Evolutionary conservation across 805 yeast species (phyloP), one percentile per base, ranked within the genome.

Genomic region (Zygosaccharomyces kombuchaensis): DNA sequence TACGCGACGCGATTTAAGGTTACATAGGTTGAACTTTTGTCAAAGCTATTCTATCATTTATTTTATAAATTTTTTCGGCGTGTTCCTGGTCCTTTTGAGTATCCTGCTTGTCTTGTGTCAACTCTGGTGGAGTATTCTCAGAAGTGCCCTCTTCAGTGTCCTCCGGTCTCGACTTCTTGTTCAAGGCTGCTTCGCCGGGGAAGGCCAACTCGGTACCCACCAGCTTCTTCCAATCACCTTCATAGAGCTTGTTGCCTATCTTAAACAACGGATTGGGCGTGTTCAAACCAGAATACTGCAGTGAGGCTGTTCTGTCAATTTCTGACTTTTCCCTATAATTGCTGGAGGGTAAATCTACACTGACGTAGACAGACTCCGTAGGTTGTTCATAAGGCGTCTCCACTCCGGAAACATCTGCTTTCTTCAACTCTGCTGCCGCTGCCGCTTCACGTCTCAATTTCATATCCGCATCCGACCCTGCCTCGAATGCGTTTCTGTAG

Each of bases 391-490:
- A 59, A 7, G 40, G 41, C 48, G 40, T 32, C 9, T 34, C 36
- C 3, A 47, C 57, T 1, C 46, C 54, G 35, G 46, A 36, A 46
- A 53, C 50, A 43, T 52, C 34, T 39, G 47, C 50, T 8, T 56
- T 57, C 42, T 46, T 17, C 37, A 43, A 19, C 26, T 45, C 46
- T 31, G 48, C 46, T 45, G 55, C 54, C 46, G 52, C 38, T 43
- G 47, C 50, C 13, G 56, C 56, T 23, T 56, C 62, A 51, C 53
- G 58, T 59, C 89, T 74, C 12, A 77, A 76, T 53, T 76, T 78
- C 43, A 88, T 80, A 64, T 89, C 96, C 41, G 84, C 95, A 52
- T 82, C 87, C 2, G 95, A 85, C 9, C 96, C 96, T 5, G 96
- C 96, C 67, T 87, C 96, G 54, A 78, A 82, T 14, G 78, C 80